Evolutionary conservation across 208 protist genomes (phyloP).

Genomic region (Leishmania arabica): DNA sequence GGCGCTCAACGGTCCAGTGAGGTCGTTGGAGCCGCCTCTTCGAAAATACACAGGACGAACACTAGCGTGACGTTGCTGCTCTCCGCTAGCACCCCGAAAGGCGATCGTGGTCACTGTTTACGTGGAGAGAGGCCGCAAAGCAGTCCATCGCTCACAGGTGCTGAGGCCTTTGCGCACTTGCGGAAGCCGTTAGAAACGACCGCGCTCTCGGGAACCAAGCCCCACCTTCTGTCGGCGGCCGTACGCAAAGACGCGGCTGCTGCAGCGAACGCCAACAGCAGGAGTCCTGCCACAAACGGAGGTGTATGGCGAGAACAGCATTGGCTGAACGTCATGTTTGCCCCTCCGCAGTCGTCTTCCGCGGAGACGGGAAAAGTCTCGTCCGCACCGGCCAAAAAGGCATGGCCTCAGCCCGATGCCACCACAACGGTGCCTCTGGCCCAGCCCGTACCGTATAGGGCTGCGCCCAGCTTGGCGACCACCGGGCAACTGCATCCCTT

Average conservation of each 20-base stretch:
- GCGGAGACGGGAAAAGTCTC: not conserved
- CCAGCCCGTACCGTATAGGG: too few relatives aligned
- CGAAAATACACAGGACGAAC: not conserved
- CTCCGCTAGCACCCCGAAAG: not conserved
- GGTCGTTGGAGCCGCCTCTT: not conserved
- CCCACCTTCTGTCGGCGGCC: not conserved
- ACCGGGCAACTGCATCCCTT: constrained; percentile 5
- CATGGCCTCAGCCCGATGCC: too few relatives aligned
- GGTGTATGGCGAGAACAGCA: not conserved
- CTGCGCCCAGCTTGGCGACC: not conserved
- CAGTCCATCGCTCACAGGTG: not conserved
- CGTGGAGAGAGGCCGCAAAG: not conserved
- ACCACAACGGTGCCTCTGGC: not conserved
- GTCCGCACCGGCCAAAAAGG: not conserved
- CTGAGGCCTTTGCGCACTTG: not conserved
- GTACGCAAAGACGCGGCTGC: not conserved
- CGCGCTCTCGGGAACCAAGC: not conserved
- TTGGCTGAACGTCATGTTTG: not conserved
- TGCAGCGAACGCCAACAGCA: not conserved
- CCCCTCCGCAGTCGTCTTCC: not conserved
- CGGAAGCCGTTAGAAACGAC: not conserved
- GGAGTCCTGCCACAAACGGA: not conserved
- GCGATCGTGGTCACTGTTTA: not conserved
- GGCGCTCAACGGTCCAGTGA: not conserved
- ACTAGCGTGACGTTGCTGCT: not conserved